Conservation (phyloP, 1,284 basidiomycete species). For the Fomitopsis palustris region DNA sequence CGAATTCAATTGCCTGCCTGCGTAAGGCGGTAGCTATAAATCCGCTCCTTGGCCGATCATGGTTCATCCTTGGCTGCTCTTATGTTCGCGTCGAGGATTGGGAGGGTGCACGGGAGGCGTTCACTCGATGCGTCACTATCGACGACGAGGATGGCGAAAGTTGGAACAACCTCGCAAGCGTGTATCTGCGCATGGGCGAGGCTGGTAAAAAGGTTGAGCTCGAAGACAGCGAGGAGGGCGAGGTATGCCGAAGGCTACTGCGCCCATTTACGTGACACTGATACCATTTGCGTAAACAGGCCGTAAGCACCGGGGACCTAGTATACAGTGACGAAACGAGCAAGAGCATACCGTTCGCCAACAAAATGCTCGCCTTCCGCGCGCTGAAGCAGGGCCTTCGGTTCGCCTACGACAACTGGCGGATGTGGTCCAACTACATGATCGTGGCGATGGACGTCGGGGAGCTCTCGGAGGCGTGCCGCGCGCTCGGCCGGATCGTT, state of each 20-base stretch:
- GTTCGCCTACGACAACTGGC: constrained; percentile 88
- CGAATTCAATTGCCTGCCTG: constrained; percentile 65
- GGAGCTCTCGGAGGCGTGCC: constrained; percentile 84
- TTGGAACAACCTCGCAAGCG: constrained; percentile 97
- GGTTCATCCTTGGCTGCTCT: constrained; percentile 96
- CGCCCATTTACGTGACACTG: background rate
- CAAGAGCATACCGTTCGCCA: constrained; percentile 48
- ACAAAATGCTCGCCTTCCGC: constrained; percentile 91
- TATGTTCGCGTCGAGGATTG: constrained; percentile 80
- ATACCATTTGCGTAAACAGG: background rate
- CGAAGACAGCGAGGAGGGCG: constrained; percentile 22
- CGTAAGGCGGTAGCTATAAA: constrained; percentile 82
- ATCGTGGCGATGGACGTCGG: constrained; percentile 92
- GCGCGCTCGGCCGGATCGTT: constrained; percentile 80
- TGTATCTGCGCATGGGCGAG: constrained; percentile 82
- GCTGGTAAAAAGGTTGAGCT: constrained; percentile 19
- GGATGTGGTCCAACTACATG: constrained; percentile 99
- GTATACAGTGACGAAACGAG: constrained; percentile 17
- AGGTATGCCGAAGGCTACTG: constrained; percentile 19
- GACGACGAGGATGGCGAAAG: constrained; percentile 97
- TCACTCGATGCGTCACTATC: constrained; percentile 82
- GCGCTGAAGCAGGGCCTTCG: constrained; percentile 90
- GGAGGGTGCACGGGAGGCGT: constrained; percentile 82
- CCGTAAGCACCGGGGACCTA: constrained; percentile 10
- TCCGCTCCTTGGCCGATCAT: constrained; percentile 81